These are phyloP conservation scores for Colletotrichum lini DNA, from an alignment of 2,329 filamentous ascomycete genomes.

Conservation along the genomic window DNA sequence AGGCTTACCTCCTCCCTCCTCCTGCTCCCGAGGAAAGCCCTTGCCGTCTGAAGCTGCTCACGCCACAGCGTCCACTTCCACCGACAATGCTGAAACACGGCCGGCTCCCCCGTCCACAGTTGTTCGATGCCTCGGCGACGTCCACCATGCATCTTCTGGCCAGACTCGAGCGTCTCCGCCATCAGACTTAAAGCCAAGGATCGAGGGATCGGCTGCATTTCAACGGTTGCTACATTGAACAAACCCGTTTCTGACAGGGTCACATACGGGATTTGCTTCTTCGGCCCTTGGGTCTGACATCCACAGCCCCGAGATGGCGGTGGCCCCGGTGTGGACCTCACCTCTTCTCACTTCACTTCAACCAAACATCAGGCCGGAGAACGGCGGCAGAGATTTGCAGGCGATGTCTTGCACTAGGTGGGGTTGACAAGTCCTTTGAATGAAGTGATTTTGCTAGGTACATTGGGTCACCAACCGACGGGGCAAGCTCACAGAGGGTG, in stretches of 20 bases:
- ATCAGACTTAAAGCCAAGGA: neutral
- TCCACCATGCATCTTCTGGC: constrained; percentile 1
- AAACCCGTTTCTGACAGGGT: constrained; percentile 29
- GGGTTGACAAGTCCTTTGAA: neutral
- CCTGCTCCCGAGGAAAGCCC: constrained; percentile 33
- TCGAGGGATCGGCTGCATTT: neutral
- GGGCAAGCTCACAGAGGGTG: neutral
- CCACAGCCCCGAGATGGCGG: constrained; percentile 25
- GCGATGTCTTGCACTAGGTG: constrained; percentile 26
- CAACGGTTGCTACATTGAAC: neutral
- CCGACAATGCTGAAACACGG: constrained; percentile 38
- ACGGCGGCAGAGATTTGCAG: constrained; percentile 18
- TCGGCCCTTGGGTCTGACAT: constrained; percentile 32
- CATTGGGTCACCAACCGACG: neutral
- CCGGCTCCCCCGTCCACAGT: constrained; percentile 26
- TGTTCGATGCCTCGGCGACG: constrained; percentile 34
- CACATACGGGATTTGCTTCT: constrained; percentile 21
- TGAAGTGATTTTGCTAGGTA: neutral
- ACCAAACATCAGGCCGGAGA: constrained; percentile 26
- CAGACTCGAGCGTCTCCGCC: neutral
- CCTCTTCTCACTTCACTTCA: constrained; percentile 23
- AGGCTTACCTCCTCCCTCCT: constrained; percentile 22
- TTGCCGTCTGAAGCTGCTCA: constrained; percentile 39
- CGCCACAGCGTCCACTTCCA: constrained; percentile 35
- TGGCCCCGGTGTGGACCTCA: constrained; percentile 14